Percentiles rank a stretch among this genome's conserved stretches.
Evolutionary conservation across 1,284 basidiomycete genomes (phyloP).

Genomic region (Naganishia sp.): DNA sequence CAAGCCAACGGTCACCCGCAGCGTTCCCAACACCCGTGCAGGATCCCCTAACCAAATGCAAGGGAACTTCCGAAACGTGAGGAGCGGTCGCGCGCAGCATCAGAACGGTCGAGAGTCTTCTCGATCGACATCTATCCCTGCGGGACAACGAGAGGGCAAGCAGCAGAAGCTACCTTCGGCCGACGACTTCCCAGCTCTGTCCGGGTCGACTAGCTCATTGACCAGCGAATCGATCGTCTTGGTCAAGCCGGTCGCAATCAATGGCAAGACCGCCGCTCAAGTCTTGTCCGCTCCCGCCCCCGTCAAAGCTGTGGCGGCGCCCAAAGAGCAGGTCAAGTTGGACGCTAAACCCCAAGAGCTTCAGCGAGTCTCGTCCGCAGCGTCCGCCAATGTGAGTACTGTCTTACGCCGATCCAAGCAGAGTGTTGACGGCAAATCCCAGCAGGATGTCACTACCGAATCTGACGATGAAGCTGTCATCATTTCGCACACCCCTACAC

Average conservation of each 20-base stretch:
- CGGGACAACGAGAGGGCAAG: conserved; percentile 33
- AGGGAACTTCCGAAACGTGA: conserved; percentile 15
- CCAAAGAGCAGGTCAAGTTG: conserved; percentile 27
- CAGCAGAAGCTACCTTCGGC: conserved; percentile 51
- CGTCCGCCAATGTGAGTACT: conserved; percentile 33
- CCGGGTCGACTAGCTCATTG: conserved; percentile 38
- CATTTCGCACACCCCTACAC: conserved; percentile 47
- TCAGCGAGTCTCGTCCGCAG: conserved; percentile 34
- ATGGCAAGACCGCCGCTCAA: conserved; percentile 52
- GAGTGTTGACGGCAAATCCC: neutral
- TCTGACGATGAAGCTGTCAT: conserved; percentile 51
- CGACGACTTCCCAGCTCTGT: conserved; percentile 54
- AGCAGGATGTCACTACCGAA: conserved; percentile 48
- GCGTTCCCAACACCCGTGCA: conserved; percentile 33
- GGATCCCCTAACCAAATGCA: conserved; percentile 25
- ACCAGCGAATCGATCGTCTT: conserved; percentile 21
- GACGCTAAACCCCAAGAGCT: conserved; percentile 36
- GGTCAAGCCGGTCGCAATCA: conserved; percentile 28
- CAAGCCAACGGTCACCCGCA: conserved; percentile 24
- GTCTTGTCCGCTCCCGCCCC: conserved; percentile 53
- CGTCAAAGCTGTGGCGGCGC: conserved; percentile 40
- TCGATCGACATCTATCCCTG: conserved; percentile 35
- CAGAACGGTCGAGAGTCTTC: conserved; percentile 11
- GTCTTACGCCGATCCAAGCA: neutral
- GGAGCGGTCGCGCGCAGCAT: conserved; percentile 16